Base-by-base conservation (phyloP, 495 filamentous ascomycete species). In the Podospora pseudoanserina region DNA sequence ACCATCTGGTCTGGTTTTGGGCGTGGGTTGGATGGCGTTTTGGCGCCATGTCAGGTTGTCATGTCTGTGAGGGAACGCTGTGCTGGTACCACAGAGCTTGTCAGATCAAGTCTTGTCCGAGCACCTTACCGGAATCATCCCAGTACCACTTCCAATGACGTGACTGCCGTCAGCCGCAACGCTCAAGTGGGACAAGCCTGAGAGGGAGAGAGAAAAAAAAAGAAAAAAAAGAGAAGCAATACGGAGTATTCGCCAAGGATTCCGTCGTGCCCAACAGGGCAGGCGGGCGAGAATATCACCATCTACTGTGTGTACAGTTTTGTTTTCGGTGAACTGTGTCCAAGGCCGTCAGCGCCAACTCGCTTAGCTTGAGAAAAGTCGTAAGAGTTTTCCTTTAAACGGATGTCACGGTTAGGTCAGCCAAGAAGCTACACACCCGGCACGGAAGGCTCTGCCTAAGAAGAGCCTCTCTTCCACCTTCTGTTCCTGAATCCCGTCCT, bases 151-250 rank as follows among this genome's bases (percentile, higher is more conserved):
- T 30, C 18, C 32, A n/a, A 63, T 63, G 61, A 63, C 61, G 61
- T 63, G 61, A 63, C 11, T 2, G 30, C 16, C 30, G 7, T 63
- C 61, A 63, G 61, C 61, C 61, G 61, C 61, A 63, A 39, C 16
- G 2, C 16, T 32, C 30, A 19, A 20, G 18, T 32, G 61, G 61
- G 30, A 63, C 19, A 20, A 32, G 19, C 30, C 7, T 20, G 39
- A 23, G 23, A 23, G 1, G 23, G 4, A 32, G 3, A 5, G 30
- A 18, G 18, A 20, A 20, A 20, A 20, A 20, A 20, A 20, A 15
- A 9, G 2, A 49, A 63, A 23, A 23, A 15, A 19, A 18, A 49
- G 49, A 49, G 30, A 44, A 26, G 55, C 55, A 4, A 20, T 58
- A 32, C 30, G 7, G 4, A 32, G 30, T 5, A 19, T 58, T 58